These are phyloP conservation scores for Passiflora organensis DNA, from an alignment of 345 rosid species.

Conservation along the genomic window DNA sequence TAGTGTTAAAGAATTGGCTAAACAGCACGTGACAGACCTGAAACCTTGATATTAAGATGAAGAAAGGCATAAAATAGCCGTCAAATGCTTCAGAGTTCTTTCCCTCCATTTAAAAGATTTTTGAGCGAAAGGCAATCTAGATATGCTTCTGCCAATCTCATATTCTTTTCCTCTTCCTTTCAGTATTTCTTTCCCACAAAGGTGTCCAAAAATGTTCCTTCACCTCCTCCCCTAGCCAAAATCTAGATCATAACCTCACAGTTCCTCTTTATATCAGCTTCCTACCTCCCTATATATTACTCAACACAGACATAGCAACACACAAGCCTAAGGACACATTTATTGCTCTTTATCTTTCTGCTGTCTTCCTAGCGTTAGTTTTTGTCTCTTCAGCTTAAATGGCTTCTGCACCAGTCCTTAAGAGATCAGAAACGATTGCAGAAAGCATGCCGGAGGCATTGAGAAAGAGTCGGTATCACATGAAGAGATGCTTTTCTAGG, in stretches of 20 bases:
- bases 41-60: no score
- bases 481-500: constrained; percentile 82
- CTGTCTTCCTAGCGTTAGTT: neutral
- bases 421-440: constrained; percentile 52
- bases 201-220: constrained; percentile 11
- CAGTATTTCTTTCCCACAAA: constrained; percentile 3
- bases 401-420: constrained; percentile 5
- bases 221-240: constrained; percentile 3
- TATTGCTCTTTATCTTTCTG: neutral
- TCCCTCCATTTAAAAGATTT: constrained; percentile 3
- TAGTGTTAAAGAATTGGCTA: no score
- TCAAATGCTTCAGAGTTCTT: neutral
- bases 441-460: constrained; percentile 87
- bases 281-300: constrained; percentile 7
- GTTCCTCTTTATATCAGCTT: neutral
- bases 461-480: constrained; percentile 64
- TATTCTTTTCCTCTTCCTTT: constrained; percentile 16
- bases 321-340: neutral
- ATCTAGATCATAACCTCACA: neutral
- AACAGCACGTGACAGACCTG: no score
- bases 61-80: no score
- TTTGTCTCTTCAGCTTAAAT: neutral
- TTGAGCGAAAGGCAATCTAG: constrained; percentile 6
- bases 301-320: neutral
- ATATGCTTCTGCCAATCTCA: constrained; percentile 6